Evolutionary conservation across 495 filamentous ascomycete genomes (phyloP).

Genomic region (Lasiosphaeria hispida): DNA sequence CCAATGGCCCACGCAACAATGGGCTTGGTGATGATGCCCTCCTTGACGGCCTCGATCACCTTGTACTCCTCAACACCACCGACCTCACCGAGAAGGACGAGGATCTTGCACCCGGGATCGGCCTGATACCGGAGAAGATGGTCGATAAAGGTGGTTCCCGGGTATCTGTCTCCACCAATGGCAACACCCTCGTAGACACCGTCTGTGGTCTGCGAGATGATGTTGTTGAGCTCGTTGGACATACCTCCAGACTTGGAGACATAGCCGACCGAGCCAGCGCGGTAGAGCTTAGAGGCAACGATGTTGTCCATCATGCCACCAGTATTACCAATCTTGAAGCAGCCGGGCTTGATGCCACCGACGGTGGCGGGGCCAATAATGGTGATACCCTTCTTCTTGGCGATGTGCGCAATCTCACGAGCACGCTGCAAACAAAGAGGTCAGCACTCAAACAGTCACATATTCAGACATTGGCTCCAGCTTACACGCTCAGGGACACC

Average conservation of each 20-base stretch:
- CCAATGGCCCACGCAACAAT: conserved; percentile 99
- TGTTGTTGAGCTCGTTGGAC: conserved; percentile 99
- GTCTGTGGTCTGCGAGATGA: conserved; percentile 90
- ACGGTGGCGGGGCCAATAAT: conserved; percentile 98
- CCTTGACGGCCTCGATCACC: conserved; percentile 96
- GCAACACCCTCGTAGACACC: conserved; percentile 99
- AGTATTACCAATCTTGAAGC: conserved; percentile 99
- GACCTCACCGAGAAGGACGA: conserved; percentile 93
- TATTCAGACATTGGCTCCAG: conserved; percentile 9
- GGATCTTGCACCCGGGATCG: conserved; percentile 95
- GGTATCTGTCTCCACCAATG: conserved; percentile 98
- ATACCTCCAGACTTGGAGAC: conserved; percentile 99
- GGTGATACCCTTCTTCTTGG: conserved; percentile 96
- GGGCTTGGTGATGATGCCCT: conserved; percentile 91
- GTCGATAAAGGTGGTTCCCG: conserved; percentile 98
- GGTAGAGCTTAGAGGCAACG: conserved; percentile 99
- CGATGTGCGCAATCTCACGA: conserved; percentile 93
- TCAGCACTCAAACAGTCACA: not conserved
- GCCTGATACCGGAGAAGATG: conserved; percentile 92
- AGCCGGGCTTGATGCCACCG: conserved; percentile 98
- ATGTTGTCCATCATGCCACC: conserved; percentile 99
- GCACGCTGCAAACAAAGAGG: conserved; percentile 60
- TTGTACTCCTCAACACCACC: conserved; percentile 99
- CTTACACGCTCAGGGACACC: conserved; percentile 96
- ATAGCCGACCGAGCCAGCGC: conserved; percentile 95